These are phyloP conservation scores for Geranomyces variabilis DNA, from an alignment of 192 early-diverging fungal species.

Conservation along the genomic window DNA sequence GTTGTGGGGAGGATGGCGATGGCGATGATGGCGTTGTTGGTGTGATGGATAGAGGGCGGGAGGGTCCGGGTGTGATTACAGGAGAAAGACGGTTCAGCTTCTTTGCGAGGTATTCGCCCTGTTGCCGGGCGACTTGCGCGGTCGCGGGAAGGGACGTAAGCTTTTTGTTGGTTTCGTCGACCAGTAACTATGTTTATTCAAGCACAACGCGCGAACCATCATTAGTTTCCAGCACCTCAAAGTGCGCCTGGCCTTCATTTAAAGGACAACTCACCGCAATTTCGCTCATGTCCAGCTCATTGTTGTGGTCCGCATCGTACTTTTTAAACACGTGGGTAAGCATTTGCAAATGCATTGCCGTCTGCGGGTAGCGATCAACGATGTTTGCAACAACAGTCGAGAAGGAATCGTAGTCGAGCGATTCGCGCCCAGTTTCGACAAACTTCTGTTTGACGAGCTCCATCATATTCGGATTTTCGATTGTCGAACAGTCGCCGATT, in stretches of 20 bases:
- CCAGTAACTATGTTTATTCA: conserved; percentile 7
- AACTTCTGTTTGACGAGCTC: conserved; percentile 36
- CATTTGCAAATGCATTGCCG: conserved; percentile 56
- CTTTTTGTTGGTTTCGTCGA: conserved; percentile 39
- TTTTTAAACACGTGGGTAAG: conserved; percentile 39
- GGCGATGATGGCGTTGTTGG: no score
- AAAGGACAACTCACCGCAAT: conserved; percentile 5
- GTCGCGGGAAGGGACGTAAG: conserved; percentile 49
- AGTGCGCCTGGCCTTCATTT: no score
- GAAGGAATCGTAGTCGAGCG: conserved; percentile 60
- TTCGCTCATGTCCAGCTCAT: conserved; percentile 27
- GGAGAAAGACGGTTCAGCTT: conserved; percentile 34
- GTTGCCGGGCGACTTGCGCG: conserved; percentile 47
- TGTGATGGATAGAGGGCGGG: no score
- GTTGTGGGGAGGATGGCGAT: not conserved
- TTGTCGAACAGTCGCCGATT: conserved; percentile 75
- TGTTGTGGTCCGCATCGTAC: conserved; percentile 38
- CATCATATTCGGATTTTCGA: conserved; percentile 64
- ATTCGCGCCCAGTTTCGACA: conserved; percentile 54
- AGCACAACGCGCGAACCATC: not conserved
- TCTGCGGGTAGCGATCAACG: conserved; percentile 50
- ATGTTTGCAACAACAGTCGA: conserved; percentile 42
- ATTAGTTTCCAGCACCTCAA: not conserved
- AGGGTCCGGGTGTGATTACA: not conserved
- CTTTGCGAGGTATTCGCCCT: conserved; percentile 43